A percentile compares a stretch with the other conserved stretches of the same genome.
phyloP scores from a whole-genome alignment of 257 asterid genomes.

The Scutellaria baicalensis region DNA sequence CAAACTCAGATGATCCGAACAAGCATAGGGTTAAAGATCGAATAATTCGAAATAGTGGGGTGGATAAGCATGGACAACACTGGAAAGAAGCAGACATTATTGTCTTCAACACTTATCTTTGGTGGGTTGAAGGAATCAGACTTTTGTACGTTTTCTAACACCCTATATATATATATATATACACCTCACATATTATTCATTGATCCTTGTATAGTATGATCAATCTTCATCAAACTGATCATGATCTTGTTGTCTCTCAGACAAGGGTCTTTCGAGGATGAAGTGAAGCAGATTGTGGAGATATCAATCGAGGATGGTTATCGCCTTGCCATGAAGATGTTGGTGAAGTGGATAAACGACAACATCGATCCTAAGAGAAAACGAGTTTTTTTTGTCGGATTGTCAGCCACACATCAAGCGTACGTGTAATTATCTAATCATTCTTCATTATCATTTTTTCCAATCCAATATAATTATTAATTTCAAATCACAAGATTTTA shows the following conservation, averaged over 20 bases:
- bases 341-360: constrained; percentile 62
- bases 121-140: constrained; percentile 79
- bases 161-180: not conserved
- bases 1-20: constrained; percentile 68
- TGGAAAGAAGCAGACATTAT: constrained; percentile 77
- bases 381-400: constrained; percentile 54
- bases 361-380: constrained; percentile 51
- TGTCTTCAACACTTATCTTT: constrained; percentile 71
- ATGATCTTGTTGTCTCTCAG: too few species aligned
- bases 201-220: too few species aligned
- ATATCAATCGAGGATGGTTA: constrained; percentile 51
- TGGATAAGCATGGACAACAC: constrained; percentile 52
- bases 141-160: constrained; percentile 29
- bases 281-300: constrained; percentile 27
- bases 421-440: not conserved
- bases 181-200: too few species aligned
- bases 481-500: too few species aligned
- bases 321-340: constrained; percentile 49
- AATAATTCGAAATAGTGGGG: constrained; percentile 52
- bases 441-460: not conserved
- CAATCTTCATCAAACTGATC: too few species aligned
- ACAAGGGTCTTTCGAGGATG: constrained; percentile 56
- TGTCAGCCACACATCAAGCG: constrained; percentile 73
- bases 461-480: not conserved
- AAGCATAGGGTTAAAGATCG: constrained; percentile 50